Percentiles rank a stretch among this genome's conserved stretches.
Conservation (phyloP, 768 basidiomycete species). For the Lactifluus echinatus region DNA sequence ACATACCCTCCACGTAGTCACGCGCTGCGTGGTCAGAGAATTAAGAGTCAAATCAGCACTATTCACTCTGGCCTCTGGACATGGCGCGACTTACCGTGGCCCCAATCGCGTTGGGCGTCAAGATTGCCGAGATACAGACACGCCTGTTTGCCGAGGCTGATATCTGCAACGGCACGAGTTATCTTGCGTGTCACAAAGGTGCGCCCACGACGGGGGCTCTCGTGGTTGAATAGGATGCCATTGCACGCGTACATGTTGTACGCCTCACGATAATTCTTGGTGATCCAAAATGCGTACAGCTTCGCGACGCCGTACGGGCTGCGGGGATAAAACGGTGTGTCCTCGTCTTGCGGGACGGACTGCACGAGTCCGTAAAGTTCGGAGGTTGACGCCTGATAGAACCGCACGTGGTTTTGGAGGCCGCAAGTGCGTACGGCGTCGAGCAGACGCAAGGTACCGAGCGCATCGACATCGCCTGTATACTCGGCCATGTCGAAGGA, state of each 20-base stretch:
- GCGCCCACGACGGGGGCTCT: constrained; percentile 88
- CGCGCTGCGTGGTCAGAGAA: constrained; percentile 38
- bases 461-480: constrained; percentile 93
- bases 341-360: constrained; percentile 91
- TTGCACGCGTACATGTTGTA: constrained; percentile 97
- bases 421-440: constrained; percentile 96
- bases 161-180: constrained; percentile 86
- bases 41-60: neutral
- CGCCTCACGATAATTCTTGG: constrained; percentile 87
- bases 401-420: constrained; percentile 84
- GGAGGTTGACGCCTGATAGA: constrained; percentile 97
- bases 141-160: constrained; percentile 77
- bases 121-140: constrained; percentile 92
- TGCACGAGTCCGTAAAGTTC: constrained; percentile 97
- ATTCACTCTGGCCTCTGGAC: neutral
- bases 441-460: constrained; percentile 90
- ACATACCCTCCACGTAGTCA: constrained; percentile 97
- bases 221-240: constrained; percentile 97
- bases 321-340: constrained; percentile 97
- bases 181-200: constrained; percentile 98
- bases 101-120: constrained; percentile 95
- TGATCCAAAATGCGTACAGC: constrained; percentile 87
- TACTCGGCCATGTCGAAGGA: constrained; percentile 99
- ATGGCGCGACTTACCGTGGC: constrained; percentile 58
- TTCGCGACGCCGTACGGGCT: constrained; percentile 96